Evolutionary conservation across 2,329 filamentous ascomycete genomes (phyloP).

Genomic region (Microcera coccophila): DNA sequence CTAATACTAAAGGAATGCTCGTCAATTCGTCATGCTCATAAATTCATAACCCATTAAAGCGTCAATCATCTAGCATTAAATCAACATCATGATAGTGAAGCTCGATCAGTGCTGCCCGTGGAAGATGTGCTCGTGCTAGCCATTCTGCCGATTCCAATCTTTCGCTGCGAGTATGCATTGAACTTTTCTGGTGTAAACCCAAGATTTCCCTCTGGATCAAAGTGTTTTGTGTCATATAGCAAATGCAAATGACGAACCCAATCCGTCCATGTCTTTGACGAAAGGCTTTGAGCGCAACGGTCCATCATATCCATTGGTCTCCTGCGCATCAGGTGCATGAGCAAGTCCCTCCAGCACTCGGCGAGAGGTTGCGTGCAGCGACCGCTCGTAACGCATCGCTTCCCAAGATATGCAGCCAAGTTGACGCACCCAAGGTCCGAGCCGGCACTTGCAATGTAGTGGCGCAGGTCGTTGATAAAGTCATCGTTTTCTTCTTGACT

Average conservation of each 20-base stretch:
- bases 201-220: conserved; percentile 9
- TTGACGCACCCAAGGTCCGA: conserved; percentile 12
- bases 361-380: not conserved
- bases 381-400: not conserved
- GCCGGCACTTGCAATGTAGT: conserved; percentile 1
- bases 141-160: conserved; percentile 9
- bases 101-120: conserved; percentile 4
- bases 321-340: conserved; percentile 10
- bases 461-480: conserved; percentile 6
- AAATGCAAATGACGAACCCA: conserved; percentile 7
- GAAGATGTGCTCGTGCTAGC: conserved; percentile 10
- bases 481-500: conserved; percentile 6
- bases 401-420: conserved; percentile 4
- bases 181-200: conserved; percentile 13
- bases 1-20: too few relatives aligned
- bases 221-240: conserved; percentile 7
- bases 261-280: conserved; percentile 5
- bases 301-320: conserved; percentile 5
- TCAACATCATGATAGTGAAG: too few relatives aligned
- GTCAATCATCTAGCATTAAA: too few relatives aligned
- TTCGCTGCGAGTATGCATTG: conserved; percentile 6
- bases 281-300: conserved; percentile 3
- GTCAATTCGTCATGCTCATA: too few relatives aligned
- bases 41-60: too few relatives aligned
- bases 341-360: conserved; percentile 9